Conservation (phyloP, 352 stramenopile species). For the Elongisporangium prolatum region DNA sequence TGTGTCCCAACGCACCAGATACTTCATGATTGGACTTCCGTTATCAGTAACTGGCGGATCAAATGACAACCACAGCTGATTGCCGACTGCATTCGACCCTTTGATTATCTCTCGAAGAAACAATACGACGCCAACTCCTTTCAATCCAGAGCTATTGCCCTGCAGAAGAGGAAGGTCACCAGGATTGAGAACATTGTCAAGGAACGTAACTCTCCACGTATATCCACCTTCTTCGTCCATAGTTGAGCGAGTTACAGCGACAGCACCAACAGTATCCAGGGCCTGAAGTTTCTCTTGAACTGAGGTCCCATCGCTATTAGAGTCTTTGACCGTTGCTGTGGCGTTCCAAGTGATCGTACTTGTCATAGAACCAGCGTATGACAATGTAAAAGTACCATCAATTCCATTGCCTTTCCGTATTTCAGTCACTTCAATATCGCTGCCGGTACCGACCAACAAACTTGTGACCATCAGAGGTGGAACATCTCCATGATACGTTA, state of each 20-base stretch:
- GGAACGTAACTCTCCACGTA: constrained; percentile 66
- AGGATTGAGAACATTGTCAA: constrained; percentile 62
- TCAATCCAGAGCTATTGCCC: constrained; percentile 24
- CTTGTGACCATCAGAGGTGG: constrained; percentile 52
- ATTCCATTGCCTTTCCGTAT: constrained; percentile 69
- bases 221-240: constrained; percentile 56
- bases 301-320: constrained; percentile 45
- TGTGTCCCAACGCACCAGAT: constrained; percentile 66
- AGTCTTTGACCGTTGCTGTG: constrained; percentile 22
- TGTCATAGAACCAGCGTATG: constrained; percentile 36
- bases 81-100: constrained; percentile 62
- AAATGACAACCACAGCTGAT: constrained; percentile 77
- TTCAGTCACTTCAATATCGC: constrained; percentile 48
- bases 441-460: constrained; percentile 57
- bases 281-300: constrained; percentile 73
- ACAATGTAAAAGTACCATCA: constrained; percentile 53
- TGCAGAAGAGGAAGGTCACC: constrained; percentile 50
- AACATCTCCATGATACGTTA: constrained; percentile 67
- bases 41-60: constrained; percentile 57
- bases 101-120: constrained; percentile 49
- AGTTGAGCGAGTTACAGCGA: constrained; percentile 37
- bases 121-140: constrained; percentile 35
- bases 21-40: constrained; percentile 60
- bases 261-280: constrained; percentile 38
- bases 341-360: constrained; percentile 48